Evolutionary conservation across 305 asterid genomes (phyloP).

Genomic region (Fraxinus angustifolia): DNA sequence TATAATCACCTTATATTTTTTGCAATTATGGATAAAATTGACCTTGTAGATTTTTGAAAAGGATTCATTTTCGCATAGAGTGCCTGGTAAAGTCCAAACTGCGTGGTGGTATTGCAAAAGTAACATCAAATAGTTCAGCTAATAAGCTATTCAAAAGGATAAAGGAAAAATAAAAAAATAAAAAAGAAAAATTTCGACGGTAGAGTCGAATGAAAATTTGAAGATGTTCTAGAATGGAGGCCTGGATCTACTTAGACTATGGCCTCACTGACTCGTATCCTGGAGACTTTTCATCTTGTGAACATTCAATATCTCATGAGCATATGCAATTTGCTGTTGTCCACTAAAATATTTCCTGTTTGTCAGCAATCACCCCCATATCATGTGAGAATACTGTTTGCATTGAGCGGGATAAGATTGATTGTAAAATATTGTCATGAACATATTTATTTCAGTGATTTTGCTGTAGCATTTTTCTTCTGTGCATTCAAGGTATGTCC

Average conservation of each 20-base stretch:
- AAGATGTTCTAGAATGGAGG: background rate
- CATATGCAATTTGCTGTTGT: background rate
- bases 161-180: background rate
- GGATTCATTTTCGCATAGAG: background rate
- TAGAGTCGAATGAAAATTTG: background rate
- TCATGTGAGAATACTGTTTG: background rate
- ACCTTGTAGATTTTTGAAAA: background rate
- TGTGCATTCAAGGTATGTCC: background rate
- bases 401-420: background rate
- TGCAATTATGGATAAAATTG: background rate
- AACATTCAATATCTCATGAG: background rate
- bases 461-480: background rate
- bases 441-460: conserved; percentile 3
- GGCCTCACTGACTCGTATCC: background rate
- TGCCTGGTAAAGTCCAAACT: background rate
- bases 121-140: background rate
- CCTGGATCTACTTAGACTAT: background rate
- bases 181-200: background rate
- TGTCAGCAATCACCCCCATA: background rate
- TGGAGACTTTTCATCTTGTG: background rate
- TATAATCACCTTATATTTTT: background rate
- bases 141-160: background rate
- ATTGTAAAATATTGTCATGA: conserved; percentile 1
- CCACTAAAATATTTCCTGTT: background rate
- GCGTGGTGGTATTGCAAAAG: background rate